Percentiles rank a stretch among this genome's conserved stretches.
Evolutionary conservation across 169 alveolate species (phyloP).

Genomic region (Plasmodium relictum): DNA sequence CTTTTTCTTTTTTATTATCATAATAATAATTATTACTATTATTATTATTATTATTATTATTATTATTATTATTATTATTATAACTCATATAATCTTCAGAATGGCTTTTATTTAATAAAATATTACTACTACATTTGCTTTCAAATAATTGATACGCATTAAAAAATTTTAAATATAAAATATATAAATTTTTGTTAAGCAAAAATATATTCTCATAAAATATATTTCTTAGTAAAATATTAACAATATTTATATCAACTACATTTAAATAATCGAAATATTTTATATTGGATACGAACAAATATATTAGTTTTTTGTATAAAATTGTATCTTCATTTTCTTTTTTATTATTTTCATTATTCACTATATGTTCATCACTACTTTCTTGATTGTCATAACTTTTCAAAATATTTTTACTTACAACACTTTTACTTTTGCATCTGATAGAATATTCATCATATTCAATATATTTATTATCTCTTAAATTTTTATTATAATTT

Average conservation of each 20-base stretch:
- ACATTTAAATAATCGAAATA: constrained; percentile 51
- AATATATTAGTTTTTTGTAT: constrained; percentile 1
- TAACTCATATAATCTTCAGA: no score
- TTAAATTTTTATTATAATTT: not conserved
- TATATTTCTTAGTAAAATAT: constrained; percentile 31
- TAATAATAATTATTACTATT: no score
- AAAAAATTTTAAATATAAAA: constrained; percentile 6
- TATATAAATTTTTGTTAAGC: constrained; percentile 18
- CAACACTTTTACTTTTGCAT: not conserved
- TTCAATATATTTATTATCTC: no score
- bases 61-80: no score
- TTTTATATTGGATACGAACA: constrained; percentile 28
- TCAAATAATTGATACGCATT: not conserved
- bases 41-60: no score
- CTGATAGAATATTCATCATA: no score
- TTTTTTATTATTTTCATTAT: not conserved
- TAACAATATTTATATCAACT: constrained; percentile 35
- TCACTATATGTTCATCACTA: not conserved
- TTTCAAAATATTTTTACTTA: not conserved
- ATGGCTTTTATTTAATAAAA: not conserved
- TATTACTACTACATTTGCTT: not conserved
- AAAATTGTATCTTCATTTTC: constrained; percentile 4
- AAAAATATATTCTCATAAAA: constrained; percentile 51
- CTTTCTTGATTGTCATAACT: not conserved
- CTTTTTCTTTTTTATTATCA: no score